Conservation (phyloP, 2,329 filamentous ascomycete genomes). For the Aureobasidium sp. region DNA sequence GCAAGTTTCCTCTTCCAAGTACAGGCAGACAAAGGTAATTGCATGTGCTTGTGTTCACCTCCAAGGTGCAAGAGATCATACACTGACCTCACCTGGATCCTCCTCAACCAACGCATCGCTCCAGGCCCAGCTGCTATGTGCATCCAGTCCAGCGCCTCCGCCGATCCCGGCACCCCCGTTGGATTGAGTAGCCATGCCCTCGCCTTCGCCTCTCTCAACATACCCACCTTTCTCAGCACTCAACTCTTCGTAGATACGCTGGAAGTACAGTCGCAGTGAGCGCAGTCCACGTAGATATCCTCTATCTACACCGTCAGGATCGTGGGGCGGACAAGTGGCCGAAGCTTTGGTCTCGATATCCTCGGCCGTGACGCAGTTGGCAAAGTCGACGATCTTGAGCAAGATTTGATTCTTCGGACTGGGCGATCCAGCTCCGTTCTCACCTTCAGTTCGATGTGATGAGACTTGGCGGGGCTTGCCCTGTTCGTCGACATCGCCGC, state of each 20-base stretch:
- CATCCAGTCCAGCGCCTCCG: conserved; percentile 1
- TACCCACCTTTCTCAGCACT: conserved; percentile 12
- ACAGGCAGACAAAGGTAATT: neutral
- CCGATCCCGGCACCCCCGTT: neutral
- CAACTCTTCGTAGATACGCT: conserved; percentile 76
- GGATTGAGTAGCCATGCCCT: conserved; percentile 24
- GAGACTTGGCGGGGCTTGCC: conserved; percentile 26
- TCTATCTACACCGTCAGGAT: conserved; percentile 72
- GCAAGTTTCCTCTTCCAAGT: neutral
- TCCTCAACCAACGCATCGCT: conserved; percentile 9
- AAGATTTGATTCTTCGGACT: conserved; percentile 53
- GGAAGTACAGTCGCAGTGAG: conserved; percentile 73
- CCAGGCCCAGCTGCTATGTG: neutral
- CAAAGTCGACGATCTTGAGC: conserved; percentile 97
- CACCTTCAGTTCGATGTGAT: neutral
- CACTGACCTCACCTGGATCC: conserved; percentile 14
- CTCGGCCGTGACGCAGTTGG: conserved; percentile 88
- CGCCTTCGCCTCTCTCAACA: conserved; percentile 26
- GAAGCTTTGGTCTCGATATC: conserved; percentile 49
- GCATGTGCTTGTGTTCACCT: neutral
- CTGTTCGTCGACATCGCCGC: conserved; percentile 53
- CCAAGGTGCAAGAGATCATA: neutral
- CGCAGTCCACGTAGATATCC: conserved; percentile 82
- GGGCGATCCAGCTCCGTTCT: neutral
- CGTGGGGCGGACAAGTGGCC: conserved; percentile 65